These are phyloP conservation scores for Lactarius quietus DNA, from an alignment of 768 basidiomycete species.

Conservation along the genomic window DNA sequence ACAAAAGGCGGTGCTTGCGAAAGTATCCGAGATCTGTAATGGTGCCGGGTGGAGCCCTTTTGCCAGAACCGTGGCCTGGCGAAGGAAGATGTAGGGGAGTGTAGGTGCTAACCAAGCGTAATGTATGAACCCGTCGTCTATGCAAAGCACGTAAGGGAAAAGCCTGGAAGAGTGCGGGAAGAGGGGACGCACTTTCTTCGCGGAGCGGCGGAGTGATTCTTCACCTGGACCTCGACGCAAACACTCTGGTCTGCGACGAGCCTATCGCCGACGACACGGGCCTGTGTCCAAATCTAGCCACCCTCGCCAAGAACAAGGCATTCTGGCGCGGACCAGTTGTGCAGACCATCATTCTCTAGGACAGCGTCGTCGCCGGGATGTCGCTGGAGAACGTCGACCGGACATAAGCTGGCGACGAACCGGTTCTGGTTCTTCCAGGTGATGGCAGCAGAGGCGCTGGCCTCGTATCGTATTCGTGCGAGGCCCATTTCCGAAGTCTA, in stretches of 20 bases:
- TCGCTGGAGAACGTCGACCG: too few species aligned
- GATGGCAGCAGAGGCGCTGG: constrained; percentile 69
- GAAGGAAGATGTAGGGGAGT: too few species aligned
- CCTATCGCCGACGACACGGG: constrained; percentile 58
- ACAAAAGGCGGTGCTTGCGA: constrained; percentile 64
- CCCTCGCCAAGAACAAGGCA: constrained; percentile 67
- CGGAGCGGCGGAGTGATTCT: constrained; percentile 80
- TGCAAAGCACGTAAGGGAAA: too few species aligned
- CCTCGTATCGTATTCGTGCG: constrained; percentile 67
- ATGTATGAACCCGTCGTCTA: too few species aligned
- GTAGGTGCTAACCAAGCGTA: too few species aligned
- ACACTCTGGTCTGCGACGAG: constrained; percentile 67
- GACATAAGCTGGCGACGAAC: too few species aligned
- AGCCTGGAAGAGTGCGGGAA: too few species aligned
- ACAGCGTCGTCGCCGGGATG: too few species aligned
- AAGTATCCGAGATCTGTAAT: constrained; percentile 61
- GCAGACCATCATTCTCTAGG: constrained; percentile 34
- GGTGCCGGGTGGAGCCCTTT: too few species aligned
- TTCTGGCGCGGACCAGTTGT: constrained; percentile 43
- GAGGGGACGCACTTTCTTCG: constrained; percentile 57
- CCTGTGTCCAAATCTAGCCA: constrained; percentile 78
- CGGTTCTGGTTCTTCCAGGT: too few species aligned
- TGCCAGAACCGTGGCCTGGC: too few species aligned
- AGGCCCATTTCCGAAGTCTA: constrained; percentile 66
- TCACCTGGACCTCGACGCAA: constrained; percentile 73